Base-by-base conservation (phyloP, 2,329 filamentous ascomycete genomes). In the Plenodomus tracheiphilus region DNA sequence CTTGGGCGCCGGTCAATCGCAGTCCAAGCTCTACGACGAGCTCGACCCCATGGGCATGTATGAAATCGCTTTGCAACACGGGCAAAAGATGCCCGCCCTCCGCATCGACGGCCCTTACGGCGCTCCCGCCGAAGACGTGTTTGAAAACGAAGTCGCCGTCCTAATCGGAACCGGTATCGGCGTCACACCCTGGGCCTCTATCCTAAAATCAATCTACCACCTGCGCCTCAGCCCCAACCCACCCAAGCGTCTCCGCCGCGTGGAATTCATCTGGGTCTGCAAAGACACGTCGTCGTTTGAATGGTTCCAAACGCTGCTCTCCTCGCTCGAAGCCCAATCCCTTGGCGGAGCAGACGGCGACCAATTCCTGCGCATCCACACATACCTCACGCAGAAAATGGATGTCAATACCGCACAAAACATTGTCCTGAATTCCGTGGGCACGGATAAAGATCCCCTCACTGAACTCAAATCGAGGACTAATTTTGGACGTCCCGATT, bases 261-360 rank as follows among this genome's bases (percentile, higher is more conserved):
- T 99, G 25, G 94, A 99, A 73, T 99, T 99, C 75, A 95, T 99
- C 78, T 99, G 94, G 94, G 87, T 97, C 43, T 97, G 93, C 82
- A 94, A 89, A 73, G 92, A 97, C 68, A 96, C 92, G 0, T 88
- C 84, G 28, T 96, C 92, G 0, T 99, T 99, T 67, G 94, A 97
- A 76, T 99, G 94, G 94, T 97, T 99, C 80, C 94, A 99, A 72
- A 91, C 89, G 1, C 85, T 99, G 1, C 83, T 99, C 15, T 89
- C 89, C 0, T 95, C 90, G 0, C 87, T 99, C 18, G 94, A 99
- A 74, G 81, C 86, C 30, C 94, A 99, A 70, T 92, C 88, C 41
- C 81, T 84, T 50, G 82, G 86, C 63, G 71, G 69, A 6, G 52
- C 64, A 1, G 86, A 85, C 47, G 84, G 84, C 59, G 84, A 85